Percentiles rank a stretch among this genome's conserved stretches.
Evolutionary conservation across 192 early-diverging fungal genomes (phyloP).

Genomic region (Ramicandelaber brevisporus): DNA sequence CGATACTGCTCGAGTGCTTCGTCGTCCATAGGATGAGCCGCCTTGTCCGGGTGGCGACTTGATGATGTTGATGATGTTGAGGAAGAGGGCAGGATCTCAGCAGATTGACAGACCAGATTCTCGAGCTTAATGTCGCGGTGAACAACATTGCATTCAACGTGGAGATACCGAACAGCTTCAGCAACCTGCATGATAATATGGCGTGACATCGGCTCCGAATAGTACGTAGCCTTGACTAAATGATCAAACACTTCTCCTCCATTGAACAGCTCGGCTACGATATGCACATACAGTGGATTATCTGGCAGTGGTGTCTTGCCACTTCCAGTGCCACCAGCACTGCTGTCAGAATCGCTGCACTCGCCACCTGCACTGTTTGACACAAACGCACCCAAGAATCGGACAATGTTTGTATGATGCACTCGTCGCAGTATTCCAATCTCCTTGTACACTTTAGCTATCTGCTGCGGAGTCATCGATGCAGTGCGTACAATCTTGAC

Average conservation of each 20-base stretch:
- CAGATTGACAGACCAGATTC: conserved; percentile 58
- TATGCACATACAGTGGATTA: conserved; percentile 45
- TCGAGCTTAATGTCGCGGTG: conserved; percentile 90
- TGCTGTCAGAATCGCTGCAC: too few relatives aligned
- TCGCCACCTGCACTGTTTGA: too few relatives aligned
- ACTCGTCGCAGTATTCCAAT: conserved; percentile 61
- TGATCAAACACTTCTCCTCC: conserved; percentile 83
- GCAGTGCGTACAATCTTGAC: conserved; percentile 60
- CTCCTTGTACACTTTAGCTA: conserved; percentile 68
- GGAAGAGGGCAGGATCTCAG: conserved; percentile 26
- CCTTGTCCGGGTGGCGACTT: too few relatives aligned
- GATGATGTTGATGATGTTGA: conserved; percentile 2
- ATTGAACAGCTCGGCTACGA: conserved; percentile 57
- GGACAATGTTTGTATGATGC: conserved; percentile 48
- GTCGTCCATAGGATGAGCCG: too few relatives aligned
- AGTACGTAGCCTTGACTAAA: conserved; percentile 54
- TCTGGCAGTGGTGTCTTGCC: conserved; percentile 56
- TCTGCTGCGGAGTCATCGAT: conserved; percentile 43
- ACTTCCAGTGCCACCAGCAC: too few relatives aligned
- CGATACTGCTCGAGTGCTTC: conserved; percentile 14
- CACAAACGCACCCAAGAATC: too few relatives aligned
- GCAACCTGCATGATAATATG: conserved; percentile 75
- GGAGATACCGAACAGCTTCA: conserved; percentile 55
- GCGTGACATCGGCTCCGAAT: conserved; percentile 48
- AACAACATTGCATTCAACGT: conserved; percentile 53